These are phyloP conservation scores for Boletus subcaerulescens DNA, from an alignment of 768 basidiomycete genomes.

Conservation along the genomic window DNA sequence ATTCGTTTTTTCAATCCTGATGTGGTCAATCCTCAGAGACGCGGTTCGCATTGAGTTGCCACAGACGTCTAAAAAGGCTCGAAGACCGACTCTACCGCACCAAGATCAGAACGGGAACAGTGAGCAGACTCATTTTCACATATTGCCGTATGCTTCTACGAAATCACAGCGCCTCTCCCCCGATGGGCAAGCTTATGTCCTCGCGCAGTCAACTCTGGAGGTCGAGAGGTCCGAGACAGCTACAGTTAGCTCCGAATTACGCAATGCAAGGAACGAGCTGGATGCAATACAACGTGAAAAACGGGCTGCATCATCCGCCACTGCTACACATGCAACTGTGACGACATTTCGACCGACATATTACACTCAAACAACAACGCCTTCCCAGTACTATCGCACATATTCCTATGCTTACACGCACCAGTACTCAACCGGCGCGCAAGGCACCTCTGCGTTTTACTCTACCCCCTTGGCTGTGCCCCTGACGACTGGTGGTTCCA, in stretches of 20 bases:
- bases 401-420: constrained; percentile 68
- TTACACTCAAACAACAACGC: constrained; percentile 34
- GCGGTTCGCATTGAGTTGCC: constrained; percentile 64
- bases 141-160: background rate
- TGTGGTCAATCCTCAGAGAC: constrained; percentile 49
- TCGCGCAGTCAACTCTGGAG: constrained; percentile 65
- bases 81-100: constrained; percentile 56
- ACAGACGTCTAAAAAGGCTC: constrained; percentile 53
- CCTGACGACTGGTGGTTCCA: constrained; percentile 32
- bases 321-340: constrained; percentile 33
- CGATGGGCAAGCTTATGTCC: constrained; percentile 59
- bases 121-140: constrained; percentile 29
- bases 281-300: constrained; percentile 71
- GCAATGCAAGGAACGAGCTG: constrained; percentile 58
- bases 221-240: constrained; percentile 62
- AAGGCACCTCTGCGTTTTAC: constrained; percentile 24
- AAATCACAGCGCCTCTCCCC: constrained; percentile 52
- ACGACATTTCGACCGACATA: constrained; percentile 41
- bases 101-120: constrained; percentile 54
- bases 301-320: constrained; percentile 37
- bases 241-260: constrained; percentile 54
- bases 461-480: constrained; percentile 32
- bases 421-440: constrained; percentile 39
- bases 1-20: background rate
- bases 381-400: constrained; percentile 58